Evolutionary conservation across 2,329 filamentous ascomycete genomes (phyloP).

Genomic region (Parastagonospora nodorum): DNA sequence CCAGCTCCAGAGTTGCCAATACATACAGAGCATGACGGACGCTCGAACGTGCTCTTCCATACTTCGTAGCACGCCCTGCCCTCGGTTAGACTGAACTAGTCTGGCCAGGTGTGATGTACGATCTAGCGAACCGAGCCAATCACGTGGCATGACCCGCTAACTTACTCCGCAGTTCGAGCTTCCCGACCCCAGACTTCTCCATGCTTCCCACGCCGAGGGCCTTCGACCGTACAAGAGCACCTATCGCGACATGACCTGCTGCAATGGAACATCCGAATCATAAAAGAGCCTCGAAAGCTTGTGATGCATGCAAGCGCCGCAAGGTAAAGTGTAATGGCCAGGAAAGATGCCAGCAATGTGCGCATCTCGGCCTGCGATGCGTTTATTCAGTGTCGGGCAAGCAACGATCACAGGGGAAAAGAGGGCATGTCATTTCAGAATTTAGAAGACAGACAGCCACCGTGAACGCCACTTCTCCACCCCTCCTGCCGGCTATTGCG

Average conservation of each 20-base stretch:
- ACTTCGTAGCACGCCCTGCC: neutral
- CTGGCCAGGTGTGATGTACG: neutral
- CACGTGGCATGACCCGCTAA: neutral
- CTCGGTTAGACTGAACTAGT: neutral
- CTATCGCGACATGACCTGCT: slow-evolving; percentile 25
- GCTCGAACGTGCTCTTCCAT: neutral
- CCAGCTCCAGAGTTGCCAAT: neutral
- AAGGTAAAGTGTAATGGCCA: slow-evolving; percentile 56
- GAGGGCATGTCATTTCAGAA: slow-evolving; percentile 50
- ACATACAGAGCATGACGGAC: neutral
- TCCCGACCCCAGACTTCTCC: slow-evolving; percentile 4
- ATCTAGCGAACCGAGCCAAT: neutral
- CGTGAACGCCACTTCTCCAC: slow-evolving; percentile 22
- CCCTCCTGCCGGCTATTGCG: slow-evolving; percentile 31
- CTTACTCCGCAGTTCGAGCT: slow-evolving; percentile 4
- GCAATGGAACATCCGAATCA: slow-evolving; percentile 31
- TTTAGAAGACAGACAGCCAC: slow-evolving; percentile 43
- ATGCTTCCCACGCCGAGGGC: neutral
- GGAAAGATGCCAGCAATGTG: slow-evolving; percentile 48
- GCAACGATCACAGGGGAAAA: slow-evolving; percentile 44
- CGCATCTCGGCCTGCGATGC: slow-evolving; percentile 51
- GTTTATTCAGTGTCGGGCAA: slow-evolving; percentile 49
- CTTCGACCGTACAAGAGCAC: slow-evolving; percentile 9
- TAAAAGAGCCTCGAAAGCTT: slow-evolving; percentile 49
- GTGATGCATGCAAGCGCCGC: slow-evolving; percentile 53